These are phyloP conservation scores for Neonectria hederae DNA, from an alignment of 2,329 filamentous ascomycete genomes.

Conservation along the genomic window DNA sequence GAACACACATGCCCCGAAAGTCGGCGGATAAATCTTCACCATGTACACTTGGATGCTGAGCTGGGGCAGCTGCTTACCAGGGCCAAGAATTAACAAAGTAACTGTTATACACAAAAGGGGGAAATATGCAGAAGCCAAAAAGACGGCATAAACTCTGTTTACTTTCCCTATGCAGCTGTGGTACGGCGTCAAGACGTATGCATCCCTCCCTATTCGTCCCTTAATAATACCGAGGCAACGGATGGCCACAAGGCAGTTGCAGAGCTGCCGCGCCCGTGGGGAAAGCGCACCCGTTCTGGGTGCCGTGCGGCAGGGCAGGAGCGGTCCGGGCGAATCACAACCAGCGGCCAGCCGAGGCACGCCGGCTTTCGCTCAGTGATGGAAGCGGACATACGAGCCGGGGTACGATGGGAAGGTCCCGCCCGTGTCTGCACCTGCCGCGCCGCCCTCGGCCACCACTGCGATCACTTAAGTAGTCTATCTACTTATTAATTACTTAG, in stretches of 20 bases:
- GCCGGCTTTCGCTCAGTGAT: constrained; percentile 19
- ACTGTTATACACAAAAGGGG: neutral
- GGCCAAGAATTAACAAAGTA: neutral
- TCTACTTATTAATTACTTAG: neutral
- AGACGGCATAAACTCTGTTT: neutral
- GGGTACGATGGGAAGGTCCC: constrained; percentile 15
- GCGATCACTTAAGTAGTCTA: constrained; percentile 28
- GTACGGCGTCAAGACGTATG: neutral
- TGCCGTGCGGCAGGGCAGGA: neutral
- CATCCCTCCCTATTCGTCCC: neutral
- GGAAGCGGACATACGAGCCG: constrained; percentile 8
- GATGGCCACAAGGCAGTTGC: neutral
- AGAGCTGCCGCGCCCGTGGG: neutral
- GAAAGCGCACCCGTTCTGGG: neutral
- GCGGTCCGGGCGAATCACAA: constrained; percentile 33
- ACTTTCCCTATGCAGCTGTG: neutral
- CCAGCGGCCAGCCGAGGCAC: constrained; percentile 37
- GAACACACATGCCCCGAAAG: constrained; percentile 1
- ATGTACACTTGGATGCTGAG: neutral
- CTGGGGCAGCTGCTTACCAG: neutral
- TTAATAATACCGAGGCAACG: constrained; percentile 17
- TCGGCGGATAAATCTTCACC: constrained; percentile 13
- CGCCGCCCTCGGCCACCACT: constrained; percentile 37
- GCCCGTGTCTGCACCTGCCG: constrained; percentile 21
- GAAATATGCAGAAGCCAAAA: neutral